Conservation (phyloP, 1,284 basidiomycete species). For the Ustanciosporium gigantosporum region DNA sequence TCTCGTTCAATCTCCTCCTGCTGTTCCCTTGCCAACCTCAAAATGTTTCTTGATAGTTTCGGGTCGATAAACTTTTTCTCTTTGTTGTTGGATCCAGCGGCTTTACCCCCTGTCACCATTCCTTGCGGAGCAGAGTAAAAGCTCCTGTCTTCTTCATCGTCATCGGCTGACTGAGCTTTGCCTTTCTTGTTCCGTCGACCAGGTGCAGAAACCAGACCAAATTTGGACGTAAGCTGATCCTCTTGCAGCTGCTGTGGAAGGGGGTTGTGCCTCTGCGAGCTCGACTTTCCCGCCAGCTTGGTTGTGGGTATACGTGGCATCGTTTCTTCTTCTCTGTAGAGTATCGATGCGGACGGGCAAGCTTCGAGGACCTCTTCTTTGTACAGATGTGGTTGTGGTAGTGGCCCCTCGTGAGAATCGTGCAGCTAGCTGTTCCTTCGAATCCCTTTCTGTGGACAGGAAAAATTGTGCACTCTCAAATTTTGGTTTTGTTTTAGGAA, state of each 20-base stretch:
- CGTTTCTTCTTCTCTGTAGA: too few species aligned
- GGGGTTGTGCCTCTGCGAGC: conserved; percentile 36
- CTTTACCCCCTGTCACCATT: conserved; percentile 46
- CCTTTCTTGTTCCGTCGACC: conserved; percentile 32
- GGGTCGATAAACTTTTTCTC: conserved; percentile 55
- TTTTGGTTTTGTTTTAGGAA: too few species aligned
- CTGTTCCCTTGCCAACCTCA: conserved; percentile 88
- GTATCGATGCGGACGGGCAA: background rate
- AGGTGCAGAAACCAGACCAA: conserved; percentile 42
- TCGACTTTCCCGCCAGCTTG: conserved; percentile 23
- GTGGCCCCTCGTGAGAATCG: too few species aligned
- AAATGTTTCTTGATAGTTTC: conserved; percentile 84
- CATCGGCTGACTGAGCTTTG: conserved; percentile 7
- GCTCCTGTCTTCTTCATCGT: conserved; percentile 24
- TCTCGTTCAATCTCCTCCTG: conserved; percentile 74
- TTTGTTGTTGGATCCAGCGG: conserved; percentile 29
- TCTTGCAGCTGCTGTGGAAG: conserved; percentile 43
- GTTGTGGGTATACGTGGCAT: conserved; percentile 43
- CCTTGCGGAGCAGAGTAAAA: conserved; percentile 25
- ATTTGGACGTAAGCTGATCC: conserved; percentile 42
- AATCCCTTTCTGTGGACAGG: too few species aligned
- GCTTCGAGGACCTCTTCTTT: too few species aligned
- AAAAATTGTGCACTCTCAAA: too few species aligned
- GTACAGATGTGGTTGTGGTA: too few species aligned
- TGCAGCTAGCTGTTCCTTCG: too few species aligned